Conservation (phyloP, 2,329 filamentous ascomycete species). For the Sporothrix pallida region DNA sequence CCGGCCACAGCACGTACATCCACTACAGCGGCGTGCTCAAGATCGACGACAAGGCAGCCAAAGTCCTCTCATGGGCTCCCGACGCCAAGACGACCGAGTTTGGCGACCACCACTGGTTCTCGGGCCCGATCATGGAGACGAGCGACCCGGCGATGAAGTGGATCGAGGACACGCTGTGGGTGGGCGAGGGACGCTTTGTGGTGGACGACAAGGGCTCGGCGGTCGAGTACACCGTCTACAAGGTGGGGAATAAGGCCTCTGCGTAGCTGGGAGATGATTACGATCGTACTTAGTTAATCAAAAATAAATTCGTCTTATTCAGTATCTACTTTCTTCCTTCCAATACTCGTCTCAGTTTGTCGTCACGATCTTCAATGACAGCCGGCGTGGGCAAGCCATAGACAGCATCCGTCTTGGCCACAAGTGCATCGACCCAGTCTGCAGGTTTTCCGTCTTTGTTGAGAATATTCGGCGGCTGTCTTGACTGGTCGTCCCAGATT, state of each 20-base stretch:
- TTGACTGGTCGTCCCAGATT: slow-evolving; percentile 24
- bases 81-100: slow-evolving; percentile 22
- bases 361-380: slow-evolving; percentile 22
- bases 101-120: slow-evolving; percentile 29
- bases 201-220: slow-evolving; percentile 30
- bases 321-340: background rate
- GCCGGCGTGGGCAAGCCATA: slow-evolving; percentile 24
- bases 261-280: background rate
- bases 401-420: slow-evolving; percentile 11
- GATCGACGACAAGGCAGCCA: slow-evolving; percentile 13
- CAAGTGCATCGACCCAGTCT: slow-evolving; percentile 15
- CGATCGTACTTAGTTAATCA: too few relatives aligned
- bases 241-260: slow-evolving; percentile 27
- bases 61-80: background rate
- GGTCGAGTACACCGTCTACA: slow-evolving; percentile 27
- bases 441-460: background rate
- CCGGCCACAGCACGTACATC: slow-evolving; percentile 26
- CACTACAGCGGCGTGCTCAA: slow-evolving; percentile 25
- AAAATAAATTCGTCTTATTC: too few relatives aligned
- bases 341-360: background rate
- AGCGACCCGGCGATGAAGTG: slow-evolving; percentile 27
- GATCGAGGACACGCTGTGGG: slow-evolving; percentile 28
- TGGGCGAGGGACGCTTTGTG: slow-evolving; percentile 25
- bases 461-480: slow-evolving; percentile 1
- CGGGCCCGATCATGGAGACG: slow-evolving; percentile 27